Conservation (phyloP, 2,329 filamentous ascomycete genomes). For the Alternaria sp. region DNA sequence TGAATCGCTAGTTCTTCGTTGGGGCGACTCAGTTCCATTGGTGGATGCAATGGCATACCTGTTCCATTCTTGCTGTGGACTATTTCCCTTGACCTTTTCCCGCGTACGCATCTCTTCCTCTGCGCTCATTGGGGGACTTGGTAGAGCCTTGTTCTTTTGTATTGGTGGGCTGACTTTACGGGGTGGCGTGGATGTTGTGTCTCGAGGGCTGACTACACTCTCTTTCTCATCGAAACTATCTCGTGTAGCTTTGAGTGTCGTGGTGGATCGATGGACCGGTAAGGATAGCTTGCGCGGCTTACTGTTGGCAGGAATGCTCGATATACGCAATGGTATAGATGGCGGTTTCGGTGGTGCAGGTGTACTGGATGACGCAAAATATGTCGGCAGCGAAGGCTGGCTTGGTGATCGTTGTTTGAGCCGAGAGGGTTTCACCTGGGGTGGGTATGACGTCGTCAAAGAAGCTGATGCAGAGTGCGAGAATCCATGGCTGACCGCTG, state of each 20-base stretch:
- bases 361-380: conserved; percentile 21
- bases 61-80: conserved; percentile 18
- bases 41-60: conserved; percentile 7
- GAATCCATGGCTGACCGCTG: conserved; percentile 1
- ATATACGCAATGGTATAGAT: conserved; percentile 46
- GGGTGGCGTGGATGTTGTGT: conserved; percentile 17
- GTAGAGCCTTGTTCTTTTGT: conserved; percentile 45
- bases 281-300: conserved; percentile 47
- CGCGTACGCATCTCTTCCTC: conserved; percentile 28
- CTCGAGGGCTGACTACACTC: conserved; percentile 13
- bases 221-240: conserved; percentile 26
- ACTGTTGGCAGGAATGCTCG: conserved; percentile 44
- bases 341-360: conserved; percentile 27
- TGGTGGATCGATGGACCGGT: conserved; percentile 29
- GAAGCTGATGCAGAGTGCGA: conserved; percentile 39
- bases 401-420: conserved; percentile 32
- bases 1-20: conserved; percentile 20
- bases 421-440: conserved; percentile 2
- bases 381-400: conserved; percentile 32
- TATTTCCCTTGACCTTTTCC: conserved; percentile 22
- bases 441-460: conserved; percentile 16
- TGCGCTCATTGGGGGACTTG: conserved; percentile 32
- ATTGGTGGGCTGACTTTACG: conserved; percentile 32
- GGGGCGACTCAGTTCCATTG: conserved; percentile 6
- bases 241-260: conserved; percentile 17